A percentile compares a stretch with the other conserved stretches of the same genome.
These are phyloP conservation scores for Mycosphaerella sp. DNA, from an alignment of 2,329 filamentous ascomycete species.

Conservation along the genomic window DNA sequence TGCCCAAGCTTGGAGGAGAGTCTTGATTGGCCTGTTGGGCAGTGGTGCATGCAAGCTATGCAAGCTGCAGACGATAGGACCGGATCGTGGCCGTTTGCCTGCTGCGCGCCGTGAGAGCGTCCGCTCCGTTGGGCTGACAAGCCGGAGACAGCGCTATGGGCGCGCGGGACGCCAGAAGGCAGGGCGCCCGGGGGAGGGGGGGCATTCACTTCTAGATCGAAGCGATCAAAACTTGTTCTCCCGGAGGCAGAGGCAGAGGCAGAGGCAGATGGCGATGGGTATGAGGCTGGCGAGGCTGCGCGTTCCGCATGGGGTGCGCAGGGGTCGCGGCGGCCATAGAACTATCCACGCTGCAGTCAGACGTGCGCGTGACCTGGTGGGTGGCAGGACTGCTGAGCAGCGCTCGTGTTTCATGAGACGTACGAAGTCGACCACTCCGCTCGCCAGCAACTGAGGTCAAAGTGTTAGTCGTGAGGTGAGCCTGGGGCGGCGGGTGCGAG, in stretches of 20 bases:
- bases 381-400: conserved; percentile 1
- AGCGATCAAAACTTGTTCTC: background rate
- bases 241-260: background rate
- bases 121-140: conserved; percentile 2
- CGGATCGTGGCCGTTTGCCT: conserved; percentile 10
- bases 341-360: background rate
- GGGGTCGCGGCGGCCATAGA: background rate
- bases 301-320: background rate
- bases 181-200: too few species aligned
- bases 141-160: background rate
- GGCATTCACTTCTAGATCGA: background rate
- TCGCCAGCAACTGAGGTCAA: too few species aligned
- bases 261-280: background rate
- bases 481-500: background rate
- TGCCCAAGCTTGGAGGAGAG: background rate
- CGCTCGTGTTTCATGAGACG: background rate
- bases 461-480: too few species aligned
- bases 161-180: too few species aligned
- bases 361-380: background rate
- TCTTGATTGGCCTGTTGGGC: conserved; percentile 11
- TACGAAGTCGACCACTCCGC: background rate
- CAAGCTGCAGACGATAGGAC: conserved; percentile 2
- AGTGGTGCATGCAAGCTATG: conserved; percentile 11
- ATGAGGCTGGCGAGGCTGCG: background rate
- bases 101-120: conserved; percentile 2